A percentile compares a stretch with the other conserved stretches of the same genome.
These are phyloP conservation scores for Entonaema liquescens DNA, from an alignment of 495 filamentous ascomycete species.

Conservation along the genomic window DNA sequence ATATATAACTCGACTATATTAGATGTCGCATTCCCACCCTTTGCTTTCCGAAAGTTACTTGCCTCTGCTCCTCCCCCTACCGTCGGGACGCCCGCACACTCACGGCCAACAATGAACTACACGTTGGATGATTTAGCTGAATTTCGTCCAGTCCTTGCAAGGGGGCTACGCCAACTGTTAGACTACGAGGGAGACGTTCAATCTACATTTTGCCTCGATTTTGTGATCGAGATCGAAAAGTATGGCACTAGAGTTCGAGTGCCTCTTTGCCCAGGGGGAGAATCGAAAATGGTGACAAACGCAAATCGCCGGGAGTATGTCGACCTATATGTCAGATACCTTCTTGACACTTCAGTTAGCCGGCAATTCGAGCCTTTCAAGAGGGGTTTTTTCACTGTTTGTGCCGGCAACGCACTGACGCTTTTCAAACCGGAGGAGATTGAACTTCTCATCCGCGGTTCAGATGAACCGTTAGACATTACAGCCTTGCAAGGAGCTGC, in stretches of 20 bases:
- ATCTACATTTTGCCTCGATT: constrained; percentile 82
- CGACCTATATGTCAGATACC: constrained; percentile 81
- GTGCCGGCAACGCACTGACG: constrained; percentile 86
- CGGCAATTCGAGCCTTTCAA: constrained; percentile 96
- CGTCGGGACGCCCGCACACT: constrained; percentile 61
- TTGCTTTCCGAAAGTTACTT: constrained; percentile 88
- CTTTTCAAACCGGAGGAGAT: constrained; percentile 96
- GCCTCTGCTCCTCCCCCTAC: constrained; percentile 69
- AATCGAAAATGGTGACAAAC: constrained; percentile 82
- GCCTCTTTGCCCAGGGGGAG: constrained; percentile 79
- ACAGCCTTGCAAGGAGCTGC: constrained; percentile 78
- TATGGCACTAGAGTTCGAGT: constrained; percentile 75
- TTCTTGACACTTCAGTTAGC: constrained; percentile 79
- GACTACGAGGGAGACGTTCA: constrained; percentile 89
- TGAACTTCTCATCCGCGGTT: constrained; percentile 86
- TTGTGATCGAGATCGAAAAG: constrained; percentile 77
- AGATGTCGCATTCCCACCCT: constrained; percentile 90
- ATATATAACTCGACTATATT: constrained; percentile 98
- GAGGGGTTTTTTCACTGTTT: constrained; percentile 92
- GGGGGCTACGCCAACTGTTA: constrained; percentile 77
- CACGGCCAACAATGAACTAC: constrained; percentile 71
- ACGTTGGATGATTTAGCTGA: constrained; percentile 87
- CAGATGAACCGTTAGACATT: constrained; percentile 86
- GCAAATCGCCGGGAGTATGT: constrained; percentile 87
- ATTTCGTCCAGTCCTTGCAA: constrained; percentile 79